Conservation (phyloP, 495 filamentous ascomycete species). For the Neurospora sp. region DNA sequence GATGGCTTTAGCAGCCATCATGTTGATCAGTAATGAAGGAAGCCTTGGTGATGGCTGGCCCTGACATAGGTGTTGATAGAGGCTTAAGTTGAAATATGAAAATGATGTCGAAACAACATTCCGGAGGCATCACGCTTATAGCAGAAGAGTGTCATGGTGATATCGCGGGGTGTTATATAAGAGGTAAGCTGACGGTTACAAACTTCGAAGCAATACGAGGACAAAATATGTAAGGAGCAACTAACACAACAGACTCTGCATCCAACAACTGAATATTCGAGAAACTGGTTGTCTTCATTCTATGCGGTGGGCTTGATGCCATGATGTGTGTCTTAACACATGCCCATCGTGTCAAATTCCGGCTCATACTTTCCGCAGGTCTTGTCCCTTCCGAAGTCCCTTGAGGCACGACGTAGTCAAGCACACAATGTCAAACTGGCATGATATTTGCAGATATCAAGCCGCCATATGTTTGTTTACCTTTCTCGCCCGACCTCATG, state of each 20-base stretch:
- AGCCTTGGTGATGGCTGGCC: background rate
- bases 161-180: background rate
- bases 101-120: background rate
- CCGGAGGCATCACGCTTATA: background rate
- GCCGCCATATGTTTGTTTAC: background rate
- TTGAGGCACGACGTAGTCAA: background rate
- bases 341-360: background rate
- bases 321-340: background rate
- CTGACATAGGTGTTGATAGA: background rate
- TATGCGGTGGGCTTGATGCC: background rate
- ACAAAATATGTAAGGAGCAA: background rate
- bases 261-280: background rate
- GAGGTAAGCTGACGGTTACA: background rate
- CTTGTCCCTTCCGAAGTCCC: background rate
- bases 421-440: background rate
- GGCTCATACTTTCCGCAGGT: background rate
- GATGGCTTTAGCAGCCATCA: background rate
- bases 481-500: background rate
- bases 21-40: background rate
- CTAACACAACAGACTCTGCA: background rate
- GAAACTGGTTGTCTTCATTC: background rate
- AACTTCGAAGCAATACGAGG: background rate
- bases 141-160: background rate
- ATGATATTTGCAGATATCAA: background rate
- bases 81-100: background rate